phyloP scores from a whole-genome alignment of 2,329 filamentous ascomycete genomes.

The Fragosphaeria purpurea region DNA sequence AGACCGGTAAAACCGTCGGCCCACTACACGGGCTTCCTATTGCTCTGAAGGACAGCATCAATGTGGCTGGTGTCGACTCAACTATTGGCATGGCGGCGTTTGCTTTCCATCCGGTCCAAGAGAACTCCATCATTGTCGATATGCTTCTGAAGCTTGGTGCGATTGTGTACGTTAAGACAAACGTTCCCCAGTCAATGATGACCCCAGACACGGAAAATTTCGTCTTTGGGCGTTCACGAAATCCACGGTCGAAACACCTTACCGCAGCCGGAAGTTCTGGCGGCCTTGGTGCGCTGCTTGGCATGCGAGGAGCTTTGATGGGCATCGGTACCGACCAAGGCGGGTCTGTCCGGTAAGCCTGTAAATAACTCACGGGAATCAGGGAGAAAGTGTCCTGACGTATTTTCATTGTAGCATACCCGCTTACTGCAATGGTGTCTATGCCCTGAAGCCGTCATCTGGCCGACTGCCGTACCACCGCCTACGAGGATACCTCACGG shows the following conservation, averaged over 20 bases:
- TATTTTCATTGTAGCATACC: background rate
- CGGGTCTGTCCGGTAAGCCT: conserved; percentile 1
- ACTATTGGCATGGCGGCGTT: conserved; percentile 13
- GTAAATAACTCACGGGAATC: no score
- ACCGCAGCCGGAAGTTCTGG: background rate
- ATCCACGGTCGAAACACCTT: background rate
- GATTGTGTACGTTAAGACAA: conserved; percentile 13
- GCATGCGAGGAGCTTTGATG: background rate
- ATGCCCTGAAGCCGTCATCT: conserved; percentile 1
- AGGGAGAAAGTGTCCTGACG: no score
- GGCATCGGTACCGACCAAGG: conserved; percentile 1
- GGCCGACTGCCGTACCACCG: background rate
- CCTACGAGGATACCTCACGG: background rate
- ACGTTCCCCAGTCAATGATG: conserved; percentile 13
- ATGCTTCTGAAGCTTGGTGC: conserved; percentile 11
- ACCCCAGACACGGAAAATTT: background rate
- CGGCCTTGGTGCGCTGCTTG: background rate
- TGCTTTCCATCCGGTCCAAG: background rate
- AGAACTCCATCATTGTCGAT: conserved; percentile 11
- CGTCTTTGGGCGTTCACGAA: background rate
- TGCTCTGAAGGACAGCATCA: conserved; percentile 34
- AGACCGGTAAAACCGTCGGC: conserved; percentile 35
- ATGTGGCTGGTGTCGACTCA: background rate
- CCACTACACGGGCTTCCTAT: conserved; percentile 55
- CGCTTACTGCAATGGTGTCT: conserved; percentile 1